phyloP scores from a whole-genome alignment of 1,284 basidiomycete genomes.

The Wallemia mellicola region DNA sequence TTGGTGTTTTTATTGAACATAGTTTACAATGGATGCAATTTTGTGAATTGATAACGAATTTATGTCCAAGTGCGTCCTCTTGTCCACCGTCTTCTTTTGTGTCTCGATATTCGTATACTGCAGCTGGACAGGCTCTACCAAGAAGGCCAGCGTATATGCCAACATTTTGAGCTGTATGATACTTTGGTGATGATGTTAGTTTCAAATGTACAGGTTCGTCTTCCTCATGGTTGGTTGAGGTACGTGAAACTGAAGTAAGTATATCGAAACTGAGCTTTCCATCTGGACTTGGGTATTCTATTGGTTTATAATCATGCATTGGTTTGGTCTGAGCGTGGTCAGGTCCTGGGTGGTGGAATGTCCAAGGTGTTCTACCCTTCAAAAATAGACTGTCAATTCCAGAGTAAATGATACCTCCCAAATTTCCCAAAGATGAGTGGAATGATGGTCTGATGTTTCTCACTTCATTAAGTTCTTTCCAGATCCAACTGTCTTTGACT shows the following conservation, averaged over 20 bases:
- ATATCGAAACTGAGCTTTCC: slow-evolving; percentile 81
- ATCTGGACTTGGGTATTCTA: slow-evolving; percentile 68
- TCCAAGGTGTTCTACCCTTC: slow-evolving; percentile 72
- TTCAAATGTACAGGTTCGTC: slow-evolving; percentile 77
- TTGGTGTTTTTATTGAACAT: slow-evolving; percentile 68
- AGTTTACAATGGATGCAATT: slow-evolving; percentile 82
- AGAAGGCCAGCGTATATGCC: slow-evolving; percentile 59
- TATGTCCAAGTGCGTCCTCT: slow-evolving; percentile 35
- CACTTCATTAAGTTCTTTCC: slow-evolving; percentile 63
- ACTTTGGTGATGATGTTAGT: slow-evolving; percentile 23
- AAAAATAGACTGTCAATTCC: slow-evolving; percentile 66
- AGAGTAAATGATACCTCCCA: slow-evolving; percentile 67
- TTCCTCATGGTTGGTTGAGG: slow-evolving; percentile 87
- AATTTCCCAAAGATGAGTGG: slow-evolving; percentile 51
- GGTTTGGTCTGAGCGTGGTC: slow-evolving; percentile 48
- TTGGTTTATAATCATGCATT: slow-evolving; percentile 38
- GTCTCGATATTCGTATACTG: slow-evolving; percentile 84
- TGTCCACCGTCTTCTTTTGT: slow-evolving; percentile 22
- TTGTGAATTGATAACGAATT: slow-evolving; percentile 86
- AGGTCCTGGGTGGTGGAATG: slow-evolving; percentile 36
- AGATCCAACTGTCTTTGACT: slow-evolving; percentile 58
- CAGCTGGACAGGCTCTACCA: slow-evolving; percentile 71
- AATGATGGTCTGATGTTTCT: slow-evolving; percentile 81
- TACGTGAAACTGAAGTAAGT: slow-evolving; percentile 63
- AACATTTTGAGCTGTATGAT: slow-evolving; percentile 51